Evolutionary conservation across 495 filamentous ascomycete genomes (phyloP).

Genomic region (Corynascus novoguineensis): DNA sequence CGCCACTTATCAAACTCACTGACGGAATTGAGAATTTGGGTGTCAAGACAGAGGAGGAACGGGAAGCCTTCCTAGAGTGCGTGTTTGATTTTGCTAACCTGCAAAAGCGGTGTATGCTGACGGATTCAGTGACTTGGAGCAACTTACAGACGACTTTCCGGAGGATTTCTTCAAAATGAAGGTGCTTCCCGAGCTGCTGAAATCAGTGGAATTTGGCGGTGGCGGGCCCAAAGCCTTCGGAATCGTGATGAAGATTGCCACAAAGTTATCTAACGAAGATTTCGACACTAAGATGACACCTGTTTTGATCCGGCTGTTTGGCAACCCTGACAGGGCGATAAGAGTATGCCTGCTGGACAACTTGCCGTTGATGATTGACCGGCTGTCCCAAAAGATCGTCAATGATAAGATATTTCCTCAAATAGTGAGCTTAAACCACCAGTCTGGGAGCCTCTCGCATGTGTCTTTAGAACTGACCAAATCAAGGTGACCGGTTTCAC

Average conservation of each 20-base stretch:
- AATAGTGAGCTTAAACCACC: conserved; percentile 51
- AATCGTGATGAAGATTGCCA: conserved; percentile 81
- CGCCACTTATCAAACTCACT: conserved; percentile 79
- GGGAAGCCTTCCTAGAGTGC: conserved; percentile 79
- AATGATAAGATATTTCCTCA: conserved; percentile 96
- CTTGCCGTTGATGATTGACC: conserved; percentile 84
- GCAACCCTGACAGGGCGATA: conserved; percentile 85
- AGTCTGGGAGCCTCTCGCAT: background rate
- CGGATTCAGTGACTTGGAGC: conserved; percentile 65
- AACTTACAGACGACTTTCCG: conserved; percentile 85
- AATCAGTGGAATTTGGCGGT: conserved; percentile 94
- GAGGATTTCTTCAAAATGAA: conserved; percentile 98
- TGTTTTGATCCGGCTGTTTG: conserved; percentile 80
- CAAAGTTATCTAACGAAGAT: conserved; percentile 81
- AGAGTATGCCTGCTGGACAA: conserved; percentile 89
- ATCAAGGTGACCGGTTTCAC: conserved; percentile 77
- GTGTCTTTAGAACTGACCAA: background rate
- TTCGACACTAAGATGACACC: conserved; percentile 81
- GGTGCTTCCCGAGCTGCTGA: conserved; percentile 88
- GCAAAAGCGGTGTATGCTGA: conserved; percentile 17
- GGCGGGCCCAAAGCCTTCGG: conserved; percentile 88
- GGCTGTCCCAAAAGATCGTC: conserved; percentile 80
- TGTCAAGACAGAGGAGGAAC: conserved; percentile 75
- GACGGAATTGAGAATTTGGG: conserved; percentile 90
- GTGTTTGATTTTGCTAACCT: conserved; percentile 27